Evolutionary conservation across 495 filamentous ascomycete genomes (phyloP), one percentile per base, ranked within the genome.

Genomic region (Pseudoneurospora amorphoporcata): DNA sequence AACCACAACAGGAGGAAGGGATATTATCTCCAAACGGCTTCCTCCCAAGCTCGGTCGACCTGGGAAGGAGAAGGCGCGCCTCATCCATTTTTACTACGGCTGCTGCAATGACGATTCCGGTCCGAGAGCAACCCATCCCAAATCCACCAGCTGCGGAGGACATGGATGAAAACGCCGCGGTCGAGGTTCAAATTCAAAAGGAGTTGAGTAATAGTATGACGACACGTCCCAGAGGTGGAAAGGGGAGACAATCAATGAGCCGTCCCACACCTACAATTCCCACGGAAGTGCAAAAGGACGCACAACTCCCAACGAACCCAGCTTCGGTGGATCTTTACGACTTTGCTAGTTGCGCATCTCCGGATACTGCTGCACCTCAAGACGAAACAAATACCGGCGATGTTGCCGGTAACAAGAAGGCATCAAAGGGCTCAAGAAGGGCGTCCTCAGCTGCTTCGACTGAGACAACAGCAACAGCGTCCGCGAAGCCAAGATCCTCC

Each of bases 291-390:
- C 12, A 37, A 35, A 29, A 65, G 53, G 14, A 35, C 53, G 53
- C 12, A 65, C 53, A 65, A 35, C 23, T 32, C 53, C 3, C 53
- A 68, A 43, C 9, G 40, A 41, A 41, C 14, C 35, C 29, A 23
- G 14, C 9, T 61, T 69, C 41, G 19, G 43, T 70, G 10, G 82
- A 83, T 45, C 73, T 82, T 2, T 84, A 84, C 74, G 79, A 82
- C 58, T 83, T 84, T 68, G 72, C 77, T n/a, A 75, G 71, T 68
- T 78, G 53, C 14, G 53, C 76, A 9, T 81, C 80, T 12, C 77
- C 78, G 14, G 68, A 43, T 4, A 39, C 10, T 40, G 74, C 73
- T 10, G 35, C 41, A 68, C 47, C 65, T 17, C 47, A 76, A 70
- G 73, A 72, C 70, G 39, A 61, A 39, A 14, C 61, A 35, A 19